Evolutionary conservation across 805 yeast genomes (phyloP), one percentile per base, ranked within the genome.

Genomic region (Hanseniaspora pseudoguilliermondii): DNA sequence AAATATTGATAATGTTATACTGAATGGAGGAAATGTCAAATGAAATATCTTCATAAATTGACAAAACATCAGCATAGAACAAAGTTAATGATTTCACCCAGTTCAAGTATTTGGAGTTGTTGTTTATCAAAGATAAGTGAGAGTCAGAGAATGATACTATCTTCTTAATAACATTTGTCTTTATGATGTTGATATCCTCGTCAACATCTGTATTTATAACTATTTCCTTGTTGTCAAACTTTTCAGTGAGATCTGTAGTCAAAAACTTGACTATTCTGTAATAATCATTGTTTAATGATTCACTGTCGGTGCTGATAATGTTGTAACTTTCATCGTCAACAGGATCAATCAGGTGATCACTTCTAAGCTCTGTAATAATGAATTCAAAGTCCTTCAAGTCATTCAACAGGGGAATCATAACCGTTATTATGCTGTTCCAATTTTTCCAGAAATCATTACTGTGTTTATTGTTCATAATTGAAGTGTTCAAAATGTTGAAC

Each of bases 361-460:
- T 39, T 32, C 18, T 38, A 5, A 53, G 23, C 25, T 29, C 32
- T 18, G 20, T 21, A 2, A 53, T 16, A 20, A 53, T 46, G 3
- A 15, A 25, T 16, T 44, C 47, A 20, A 53, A 53, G 20, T 39
- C 39, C 9, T 36, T 35, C 8, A 53, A 20, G 29, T 46, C 40
- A 39, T 53, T 46, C 8, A 53, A 6, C 21, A 53, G 29, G 1
- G 56, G 56, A 25, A 53, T 25, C 4, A 53, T 29, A 2, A 38
- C 20, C 9, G 47, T 42, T 20, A 46, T 38, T 29, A 42, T 27
- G 29, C 38, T 46, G 40, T 46, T 53, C 56, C 56, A 53, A 38
- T 39, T 44, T 21, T 53, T 53, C 56, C 56, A 53, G 21, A 53
- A 53, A n/a, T 53, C 49, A 46, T 53, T 53, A 36, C 56, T 53